Percentiles rank a stretch among this genome's conserved stretches.
phyloP scores from a whole-genome alignment of 192 early-diverging fungal species.

The Umbelopsis sp. region DNA sequence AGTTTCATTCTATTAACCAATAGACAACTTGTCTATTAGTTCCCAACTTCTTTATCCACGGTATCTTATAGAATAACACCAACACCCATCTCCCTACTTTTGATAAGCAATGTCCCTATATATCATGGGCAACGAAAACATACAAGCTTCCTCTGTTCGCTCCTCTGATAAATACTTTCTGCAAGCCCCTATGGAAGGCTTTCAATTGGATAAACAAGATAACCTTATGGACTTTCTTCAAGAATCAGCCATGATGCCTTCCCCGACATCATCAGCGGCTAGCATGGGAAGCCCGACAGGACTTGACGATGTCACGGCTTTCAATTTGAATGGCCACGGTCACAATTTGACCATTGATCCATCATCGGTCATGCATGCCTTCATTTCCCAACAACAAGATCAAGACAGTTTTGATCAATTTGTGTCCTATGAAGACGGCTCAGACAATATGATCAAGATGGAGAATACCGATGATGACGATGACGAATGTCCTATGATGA shows the following conservation, averaged over 20 bases:
- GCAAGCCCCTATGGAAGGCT: slow-evolving; percentile 9
- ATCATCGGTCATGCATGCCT: neutral
- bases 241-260: slow-evolving; percentile 19
- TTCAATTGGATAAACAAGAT: slow-evolving; percentile 10
- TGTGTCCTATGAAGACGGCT: slow-evolving; percentile 27
- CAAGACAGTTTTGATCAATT: slow-evolving; percentile 26
- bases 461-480: neutral
- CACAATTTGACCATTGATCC: slow-evolving; percentile 17
- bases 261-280: slow-evolving; percentile 25
- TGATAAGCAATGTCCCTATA: slow-evolving; percentile 1
- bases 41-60: neutral
- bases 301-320: neutral
- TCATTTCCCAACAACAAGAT: neutral
- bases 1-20: neutral
- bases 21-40: neutral
- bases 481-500: slow-evolving; percentile 13
- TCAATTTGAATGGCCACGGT: neutral
- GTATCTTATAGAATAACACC: neutral
- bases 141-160: slow-evolving; percentile 17
- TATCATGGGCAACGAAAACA: slow-evolving; percentile 21
- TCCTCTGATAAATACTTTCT: slow-evolving; percentile 12
- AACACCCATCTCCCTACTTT: neutral
- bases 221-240: slow-evolving; percentile 13
- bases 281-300: neutral
- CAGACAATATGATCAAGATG: neutral